Base-by-base conservation (phyloP, 257 asterid genomes). In the Schizonepeta tenuifolia region DNA sequence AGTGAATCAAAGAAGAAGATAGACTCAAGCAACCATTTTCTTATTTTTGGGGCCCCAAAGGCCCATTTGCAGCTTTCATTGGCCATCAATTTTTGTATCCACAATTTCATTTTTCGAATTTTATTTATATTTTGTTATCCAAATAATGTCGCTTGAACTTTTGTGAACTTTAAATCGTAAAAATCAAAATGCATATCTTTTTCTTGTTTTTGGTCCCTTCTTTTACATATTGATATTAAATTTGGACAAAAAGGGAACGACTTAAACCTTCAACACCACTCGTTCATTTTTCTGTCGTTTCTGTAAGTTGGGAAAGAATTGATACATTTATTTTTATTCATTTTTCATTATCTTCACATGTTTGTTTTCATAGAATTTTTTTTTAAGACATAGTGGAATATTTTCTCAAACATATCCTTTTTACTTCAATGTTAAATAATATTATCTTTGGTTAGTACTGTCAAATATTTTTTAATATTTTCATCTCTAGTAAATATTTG, bases 1-100 rank as follows among this genome's bases (percentile, higher is more conserved):
- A n/a, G 47, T 61, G 49, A 54, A 75, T 75, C 47, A 57, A 43
- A 24, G 26, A 24, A 24, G 5, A 43, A 57, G 74, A 56, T 75
- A 56, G 69, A 75, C 67, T 57, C 63, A 38, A 44, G 28, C 31
- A 17, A 61, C 17, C 49, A 61, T 61, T 61, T 36, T n/a, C 12
- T 4, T 56, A 43, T 20, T 17, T 70, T 56, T 24, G 9, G 67
- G 67, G 20, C 75, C 75, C 75, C 26, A 43, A 26, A 41, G 24
- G 18, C 49, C 36, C 28, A 22, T 17, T 26, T 24, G 5, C 67
- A 56, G 38, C 11, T 59, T 33, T n/a, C 1, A 59, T 35, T 33
- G 26, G 44, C 8, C 46, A 40, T 22, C 35, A 63, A 20, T 41
- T 41, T 63, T 63, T 62, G 62, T 24, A 26, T 24, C 62, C 38